phyloP scores from a whole-genome alignment of 257 asterid genomes.

The Handroanthus guayacan region DNA sequence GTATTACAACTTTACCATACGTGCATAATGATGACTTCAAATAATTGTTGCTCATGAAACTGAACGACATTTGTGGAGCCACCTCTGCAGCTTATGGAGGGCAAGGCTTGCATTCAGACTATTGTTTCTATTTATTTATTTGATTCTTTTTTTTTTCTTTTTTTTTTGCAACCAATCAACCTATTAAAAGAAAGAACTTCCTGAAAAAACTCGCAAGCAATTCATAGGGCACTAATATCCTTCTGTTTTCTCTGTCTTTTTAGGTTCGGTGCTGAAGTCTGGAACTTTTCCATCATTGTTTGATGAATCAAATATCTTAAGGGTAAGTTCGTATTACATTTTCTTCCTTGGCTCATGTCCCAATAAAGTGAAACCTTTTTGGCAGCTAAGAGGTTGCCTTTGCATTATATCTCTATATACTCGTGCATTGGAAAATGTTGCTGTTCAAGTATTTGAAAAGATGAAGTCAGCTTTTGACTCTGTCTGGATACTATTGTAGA shows the following conservation, averaged over 20 bases:
- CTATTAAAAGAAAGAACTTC: slow-evolving; percentile 4
- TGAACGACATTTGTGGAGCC: neutral
- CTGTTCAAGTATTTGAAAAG: slow-evolving; percentile 21
- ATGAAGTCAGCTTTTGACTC: slow-evolving; percentile 36
- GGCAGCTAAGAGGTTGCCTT: neutral
- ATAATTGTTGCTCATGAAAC: neutral
- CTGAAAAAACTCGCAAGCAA: slow-evolving; percentile 2
- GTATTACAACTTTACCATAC: neutral
- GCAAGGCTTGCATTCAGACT: too few relatives aligned
- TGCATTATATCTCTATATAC: slow-evolving; percentile 6
- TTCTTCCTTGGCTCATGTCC: neutral
- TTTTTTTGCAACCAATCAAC: neutral
- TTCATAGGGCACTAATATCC: slow-evolving; percentile 23
- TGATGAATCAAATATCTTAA: slow-evolving; percentile 59
- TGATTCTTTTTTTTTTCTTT: too few relatives aligned
- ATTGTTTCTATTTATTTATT: neutral
- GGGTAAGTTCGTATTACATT: slow-evolving; percentile 51
- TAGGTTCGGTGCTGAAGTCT: slow-evolving; percentile 67
- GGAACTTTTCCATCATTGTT: slow-evolving; percentile 45
- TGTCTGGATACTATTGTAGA: slow-evolving; percentile 58
- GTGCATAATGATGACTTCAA: neutral
- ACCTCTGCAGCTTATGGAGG: neutral
- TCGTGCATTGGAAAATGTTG: slow-evolving; percentile 11
- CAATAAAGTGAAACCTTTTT: neutral
- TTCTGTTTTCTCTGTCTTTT: slow-evolving; percentile 26